These are phyloP conservation scores for Marasmius tenuissimus DNA, from an alignment of 1,284 basidiomycete genomes.

Conservation along the genomic window DNA sequence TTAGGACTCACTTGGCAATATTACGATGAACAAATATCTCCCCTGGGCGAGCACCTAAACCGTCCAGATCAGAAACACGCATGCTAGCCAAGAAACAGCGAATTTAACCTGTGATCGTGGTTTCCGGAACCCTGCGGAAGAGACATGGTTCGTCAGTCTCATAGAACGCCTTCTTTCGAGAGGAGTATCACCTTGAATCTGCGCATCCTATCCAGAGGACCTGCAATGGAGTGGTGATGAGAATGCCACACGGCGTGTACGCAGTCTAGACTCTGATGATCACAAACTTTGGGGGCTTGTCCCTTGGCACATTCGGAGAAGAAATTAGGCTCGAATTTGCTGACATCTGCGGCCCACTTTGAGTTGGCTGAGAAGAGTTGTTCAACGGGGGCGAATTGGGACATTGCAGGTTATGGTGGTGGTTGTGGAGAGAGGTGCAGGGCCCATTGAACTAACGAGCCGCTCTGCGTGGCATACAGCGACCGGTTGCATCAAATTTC, in stretches of 20 bases:
- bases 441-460: no score
- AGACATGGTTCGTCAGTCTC: neutral
- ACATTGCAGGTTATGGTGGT: slow-evolving; percentile 3
- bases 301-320: slow-evolving; percentile 49
- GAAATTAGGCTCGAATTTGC: slow-evolving; percentile 48
- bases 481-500: neutral
- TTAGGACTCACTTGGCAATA: slow-evolving; percentile 40
- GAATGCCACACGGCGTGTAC: slow-evolving; percentile 1
- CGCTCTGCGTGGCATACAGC: no score
- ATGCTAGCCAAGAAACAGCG: neutral
- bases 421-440: neutral
- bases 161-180: slow-evolving; percentile 10
- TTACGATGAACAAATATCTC: slow-evolving; percentile 49
- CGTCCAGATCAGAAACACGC: slow-evolving; percentile 39
- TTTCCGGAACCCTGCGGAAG: neutral
- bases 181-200: slow-evolving; percentile 42
- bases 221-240: slow-evolving; percentile 25
- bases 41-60: slow-evolving; percentile 39
- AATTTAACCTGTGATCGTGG: neutral
- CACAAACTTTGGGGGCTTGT: slow-evolving; percentile 56
- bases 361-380: slow-evolving; percentile 45
- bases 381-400: slow-evolving; percentile 29
- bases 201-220: slow-evolving; percentile 77
- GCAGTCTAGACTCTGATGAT: slow-evolving; percentile 41
- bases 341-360: slow-evolving; percentile 49